Base-by-base conservation (phyloP, 23 red algal species). In the Cyanidiococcus yangmingshanensis region DNA sequence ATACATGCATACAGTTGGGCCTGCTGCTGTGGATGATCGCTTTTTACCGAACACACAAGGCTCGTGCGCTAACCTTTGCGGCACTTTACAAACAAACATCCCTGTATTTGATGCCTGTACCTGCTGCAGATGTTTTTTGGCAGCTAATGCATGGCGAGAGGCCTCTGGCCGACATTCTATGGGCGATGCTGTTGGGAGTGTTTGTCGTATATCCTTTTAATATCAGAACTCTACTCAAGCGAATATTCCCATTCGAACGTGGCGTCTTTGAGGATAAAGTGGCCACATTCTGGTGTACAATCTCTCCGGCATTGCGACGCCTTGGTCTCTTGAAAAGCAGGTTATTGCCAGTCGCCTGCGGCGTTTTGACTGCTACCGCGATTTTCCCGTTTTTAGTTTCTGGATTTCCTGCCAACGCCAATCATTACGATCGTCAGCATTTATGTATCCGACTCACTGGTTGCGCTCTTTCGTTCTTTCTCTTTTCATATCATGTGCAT, bases 241-340 rank as follows among this genome's bases (percentile, higher is more conserved):
- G 94, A 36, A 39, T 98, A 31, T 91, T 98, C 50, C 94, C 94
- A 17, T 33, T 91, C 58, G 51, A 79, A 12, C 79, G 94, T 57
- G 94, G 94, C 36, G 39, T 98, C 34, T 98, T 80, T 71, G 94
- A 98, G 77, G 94, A 98, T 77, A 98, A 98, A 82, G 94, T 98
- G 17, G 94, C 94, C 2, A 98, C 90, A 41, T 31, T 91, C 3
- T 98, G 94, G 94, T 98, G 94, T 75, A 67, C 82, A 40, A 50
- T 89, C 7, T 86, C 86, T 17, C 84, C 87, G 31, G 30, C 79
- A 21, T 26, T 88, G 40, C 87, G 82, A 37, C 45, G 51, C 37
- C 79, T 30, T 39, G 74, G 27, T 25, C 83, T 12, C 29, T 12
- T 90, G 7, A 29, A 45, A 0, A 29, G 25, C 26, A 33, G 67